These are phyloP conservation scores for Stereum hirsutum DNA, from an alignment of 1,284 basidiomycete species.

Conservation along the genomic window DNA sequence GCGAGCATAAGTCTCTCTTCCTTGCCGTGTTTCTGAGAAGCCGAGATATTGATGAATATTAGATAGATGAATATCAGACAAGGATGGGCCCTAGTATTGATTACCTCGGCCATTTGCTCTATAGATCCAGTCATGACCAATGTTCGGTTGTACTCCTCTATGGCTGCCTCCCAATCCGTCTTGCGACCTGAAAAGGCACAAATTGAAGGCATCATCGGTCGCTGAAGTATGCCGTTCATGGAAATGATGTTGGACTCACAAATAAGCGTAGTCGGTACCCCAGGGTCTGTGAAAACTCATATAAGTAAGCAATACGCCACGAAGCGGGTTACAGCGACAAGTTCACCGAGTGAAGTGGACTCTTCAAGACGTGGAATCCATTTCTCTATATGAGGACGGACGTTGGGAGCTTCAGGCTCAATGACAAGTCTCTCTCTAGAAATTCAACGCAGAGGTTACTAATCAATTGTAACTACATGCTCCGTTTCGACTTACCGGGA, in stretches of 20 bases:
- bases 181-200: constrained; percentile 1
- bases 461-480: background rate
- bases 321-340: no score
- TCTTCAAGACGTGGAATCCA: background rate
- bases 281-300: no score
- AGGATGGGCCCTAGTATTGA: no score
- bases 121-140: background rate
- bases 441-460: background rate
- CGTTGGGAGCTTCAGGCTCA: background rate
- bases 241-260: no score
- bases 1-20: background rate
- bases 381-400: background rate
- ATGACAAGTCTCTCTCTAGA: background rate
- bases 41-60: no score
- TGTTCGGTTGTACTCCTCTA: constrained; percentile 3
- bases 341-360: background rate
- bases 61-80: no score
- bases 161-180: background rate
- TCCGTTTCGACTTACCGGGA: background rate
- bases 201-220: no score
- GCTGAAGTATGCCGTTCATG: no score
- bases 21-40: background rate
- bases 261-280: no score
- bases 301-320: no score
- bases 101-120: background rate